Percentiles rank a stretch among this genome's conserved stretches.
Conservation (phyloP, 768 basidiomycete genomes). For the Calocybe gangraenosa region DNA sequence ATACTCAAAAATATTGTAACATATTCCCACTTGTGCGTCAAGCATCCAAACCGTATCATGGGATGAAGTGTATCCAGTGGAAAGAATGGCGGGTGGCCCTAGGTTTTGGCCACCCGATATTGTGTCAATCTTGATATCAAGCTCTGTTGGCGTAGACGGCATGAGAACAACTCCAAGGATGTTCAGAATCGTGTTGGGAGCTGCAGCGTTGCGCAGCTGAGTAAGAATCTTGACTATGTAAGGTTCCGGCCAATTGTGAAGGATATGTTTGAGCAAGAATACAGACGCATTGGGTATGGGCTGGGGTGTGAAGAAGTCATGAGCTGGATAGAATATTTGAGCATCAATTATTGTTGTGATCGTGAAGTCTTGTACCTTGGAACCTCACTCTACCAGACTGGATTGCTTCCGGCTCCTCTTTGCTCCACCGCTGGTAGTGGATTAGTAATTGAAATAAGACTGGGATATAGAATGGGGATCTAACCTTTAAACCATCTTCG, state of each 20-base stretch:
- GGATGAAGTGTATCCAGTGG: too few species aligned
- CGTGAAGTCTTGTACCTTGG: background rate
- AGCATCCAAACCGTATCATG: too few species aligned
- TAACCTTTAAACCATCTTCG: slow-evolving; percentile 19
- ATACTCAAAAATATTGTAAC: too few species aligned
- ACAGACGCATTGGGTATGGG: slow-evolving; percentile 22
- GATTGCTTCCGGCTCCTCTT: background rate
- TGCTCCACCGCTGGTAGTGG: background rate
- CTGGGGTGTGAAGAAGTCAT: slow-evolving; percentile 28
- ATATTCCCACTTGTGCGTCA: too few species aligned
- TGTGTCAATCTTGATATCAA: too few species aligned
- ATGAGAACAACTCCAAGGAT: background rate
- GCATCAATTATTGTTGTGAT: background rate
- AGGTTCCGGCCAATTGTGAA: slow-evolving; percentile 30
- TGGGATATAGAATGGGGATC: too few species aligned
- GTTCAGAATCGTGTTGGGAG: background rate
- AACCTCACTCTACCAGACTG: background rate
- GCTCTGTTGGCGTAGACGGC: background rate
- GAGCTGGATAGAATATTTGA: slow-evolving; percentile 1
- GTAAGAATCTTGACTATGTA: slow-evolving; percentile 20
- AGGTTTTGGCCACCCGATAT: too few species aligned
- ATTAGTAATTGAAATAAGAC: slow-evolving; percentile 7
- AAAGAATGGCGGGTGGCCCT: too few species aligned
- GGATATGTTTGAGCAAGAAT: slow-evolving; percentile 23
- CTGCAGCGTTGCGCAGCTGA: slow-evolving; percentile 24